A percentile compares a stretch with the other conserved stretches of the same genome.
Conservation (phyloP, 257 asterid genomes). For the Solanum habrochaites region DNA sequence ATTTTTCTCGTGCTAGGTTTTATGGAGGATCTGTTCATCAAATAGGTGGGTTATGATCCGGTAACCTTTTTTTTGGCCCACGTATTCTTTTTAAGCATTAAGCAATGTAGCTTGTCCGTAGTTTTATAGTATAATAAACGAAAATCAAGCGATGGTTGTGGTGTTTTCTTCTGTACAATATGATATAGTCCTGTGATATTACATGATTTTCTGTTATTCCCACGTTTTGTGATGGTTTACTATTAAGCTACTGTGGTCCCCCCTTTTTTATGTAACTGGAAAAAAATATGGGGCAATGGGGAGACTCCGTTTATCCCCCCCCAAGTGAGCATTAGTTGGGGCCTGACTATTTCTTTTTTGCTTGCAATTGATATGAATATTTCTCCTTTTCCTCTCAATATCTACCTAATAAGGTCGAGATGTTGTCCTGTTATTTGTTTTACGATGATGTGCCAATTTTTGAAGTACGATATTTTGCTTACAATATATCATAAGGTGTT, state of each 20-base stretch:
- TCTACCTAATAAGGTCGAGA: not conserved
- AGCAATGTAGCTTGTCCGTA: not conserved
- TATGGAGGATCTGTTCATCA: conserved; percentile 79
- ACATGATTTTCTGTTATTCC: not conserved
- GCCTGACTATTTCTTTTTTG: not conserved
- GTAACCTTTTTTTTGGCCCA: conserved; percentile 24
- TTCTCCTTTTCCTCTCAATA: not conserved
- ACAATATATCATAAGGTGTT: not conserved
- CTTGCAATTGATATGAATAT: not conserved
- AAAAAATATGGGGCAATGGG: conserved; percentile 92
- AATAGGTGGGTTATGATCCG: conserved; percentile 83
- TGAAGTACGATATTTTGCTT: not conserved
- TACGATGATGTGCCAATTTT: not conserved
- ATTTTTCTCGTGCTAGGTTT: conserved; percentile 36
- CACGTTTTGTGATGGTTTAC: not conserved
- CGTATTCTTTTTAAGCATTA: not conserved
- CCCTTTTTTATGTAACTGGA: conserved; percentile 81
- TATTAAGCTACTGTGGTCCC: not conserved
- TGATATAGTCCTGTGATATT: not conserved
- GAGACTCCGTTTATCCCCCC: conserved; percentile 92
- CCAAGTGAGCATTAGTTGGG: conserved; percentile 45
- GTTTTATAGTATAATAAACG: not conserved
- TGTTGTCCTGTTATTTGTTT: not conserved
- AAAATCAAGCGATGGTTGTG: not conserved
- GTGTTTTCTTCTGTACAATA: not conserved